Evolutionary conservation across 2,329 filamentous ascomycete genomes (phyloP), one percentile per base, ranked within the genome.

Genomic region (Colletotrichum truncatum): DNA sequence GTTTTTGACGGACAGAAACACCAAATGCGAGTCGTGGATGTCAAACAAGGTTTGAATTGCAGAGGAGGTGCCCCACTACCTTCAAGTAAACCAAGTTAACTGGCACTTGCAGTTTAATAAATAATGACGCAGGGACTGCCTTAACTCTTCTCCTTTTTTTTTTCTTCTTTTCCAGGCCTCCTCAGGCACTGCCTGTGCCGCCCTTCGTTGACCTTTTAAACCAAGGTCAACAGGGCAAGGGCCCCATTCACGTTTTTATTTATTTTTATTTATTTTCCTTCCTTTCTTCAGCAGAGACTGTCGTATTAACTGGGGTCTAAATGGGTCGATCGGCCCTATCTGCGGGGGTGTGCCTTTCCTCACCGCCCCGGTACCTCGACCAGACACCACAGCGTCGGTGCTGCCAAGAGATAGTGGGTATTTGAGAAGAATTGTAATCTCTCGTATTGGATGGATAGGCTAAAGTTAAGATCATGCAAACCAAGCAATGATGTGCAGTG

Each of bases 241-340:
- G 8, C 18, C 25, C 56, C 12, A 11, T 54, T 30, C 56, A 51
- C 38, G 48, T 39, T 48, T 48, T 48, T 46, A 34, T 55, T 39
- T 11, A 21, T 25, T 28, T 46, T 38, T 30, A 32, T 30, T 12
- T 12, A 6, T 30, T 26, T 16, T n/a, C 3, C 16, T 41, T 16
- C 12, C 4, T 54, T 30, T 34, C 30, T 48, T 26, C 39, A 56
- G 30, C 39, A 38, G 38, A 38, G 32, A 57, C 49, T 49, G 57
- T 63, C 43, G 49, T 63, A 63, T 66, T 36, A 32, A 66, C 63
- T 66, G 63, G 57, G 57, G 63, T 56, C 36, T 6, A 18, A 26
- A 25, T 49, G 45, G 43, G 55, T 59, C 45, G 55, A 56, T 66
- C 57, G 63, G 63, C 57, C 63, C 57, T 66, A 66, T 66, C 63